Base-by-base conservation (phyloP, 1,284 basidiomycete species). In the Gastroboletus turbinatus region DNA sequence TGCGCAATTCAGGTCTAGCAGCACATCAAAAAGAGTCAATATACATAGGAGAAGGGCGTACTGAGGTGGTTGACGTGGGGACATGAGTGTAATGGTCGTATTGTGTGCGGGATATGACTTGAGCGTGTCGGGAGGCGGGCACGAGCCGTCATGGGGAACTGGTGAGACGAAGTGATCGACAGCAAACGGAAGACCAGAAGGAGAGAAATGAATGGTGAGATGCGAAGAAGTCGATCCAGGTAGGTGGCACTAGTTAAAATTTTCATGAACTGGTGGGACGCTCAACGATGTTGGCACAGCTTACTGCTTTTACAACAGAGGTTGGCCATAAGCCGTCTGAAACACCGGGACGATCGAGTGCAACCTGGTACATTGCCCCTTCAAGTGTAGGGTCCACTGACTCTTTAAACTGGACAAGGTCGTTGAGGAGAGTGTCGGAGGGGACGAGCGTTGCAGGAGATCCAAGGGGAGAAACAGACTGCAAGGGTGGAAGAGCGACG, bases 111-210 rank as follows among this genome's bases (percentile, higher is more conserved):
- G 65, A 54, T 64, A 66, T 53, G 56, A 60, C 56, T 62, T 65
- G 53, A 42, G 59, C n/a, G 59, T 53, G 46, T 56, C 58, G 5
- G 54, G 42, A 52, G 50, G 19, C 21, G 65, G 82, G 67, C 90
- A 92, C 35, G 81, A 72, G 59, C 86, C 88, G 64, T 87, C 78
- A 64, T 79, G 80, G 23, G 86, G 82, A 46, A 83, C 75, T 45
- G 88, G 83, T 44, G 77, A 78, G 27, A 91, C 74, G 63, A 87
- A 88, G 67, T 90, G 87, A 67, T 90, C 85, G 53, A 91, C 63
- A 49, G 84, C 81, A 67, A 82, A 83, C 11, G 86, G 83, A 50
- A 68, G 68, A 38, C 75, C 73, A 47, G 74, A 74, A 25, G 73
- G 64, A 39, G 75, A 69, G 57, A 81, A 69, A 67, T 88, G 86